Conservation (phyloP, 495 filamentous ascomycete genomes). For the Rostrohypoxylon terebratum region DNA sequence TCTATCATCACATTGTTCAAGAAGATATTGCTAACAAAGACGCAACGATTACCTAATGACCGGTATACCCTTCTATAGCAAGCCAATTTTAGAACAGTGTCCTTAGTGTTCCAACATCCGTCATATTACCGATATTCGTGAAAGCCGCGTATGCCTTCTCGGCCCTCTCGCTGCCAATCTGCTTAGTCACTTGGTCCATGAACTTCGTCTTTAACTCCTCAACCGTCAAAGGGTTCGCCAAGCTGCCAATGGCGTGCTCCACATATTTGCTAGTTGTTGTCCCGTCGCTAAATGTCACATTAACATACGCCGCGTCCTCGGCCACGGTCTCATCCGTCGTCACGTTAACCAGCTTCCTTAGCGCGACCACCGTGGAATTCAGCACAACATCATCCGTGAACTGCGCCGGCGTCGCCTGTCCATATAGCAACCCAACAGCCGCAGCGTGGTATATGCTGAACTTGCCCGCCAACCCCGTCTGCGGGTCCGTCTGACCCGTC, state of each 20-base stretch:
- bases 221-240: constrained; percentile 61
- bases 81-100: constrained; percentile 28
- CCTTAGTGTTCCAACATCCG: constrained; percentile 43
- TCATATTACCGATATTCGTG: constrained; percentile 46
- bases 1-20: neutral
- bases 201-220: constrained; percentile 61
- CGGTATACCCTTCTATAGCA: neutral
- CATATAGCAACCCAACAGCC: constrained; percentile 62
- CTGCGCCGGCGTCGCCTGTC: constrained; percentile 62
- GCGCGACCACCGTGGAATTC: constrained; percentile 50
- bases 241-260: constrained; percentile 63
- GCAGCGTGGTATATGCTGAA: constrained; percentile 67
- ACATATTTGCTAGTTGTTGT: constrained; percentile 58
- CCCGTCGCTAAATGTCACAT: constrained; percentile 51
- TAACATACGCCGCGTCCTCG: constrained; percentile 59
- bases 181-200: constrained; percentile 51
- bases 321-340: constrained; percentile 53
- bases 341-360: constrained; percentile 59
- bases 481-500: constrained; percentile 63
- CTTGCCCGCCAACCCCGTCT: constrained; percentile 64
- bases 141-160: constrained; percentile 55
- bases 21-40: constrained; percentile 10
- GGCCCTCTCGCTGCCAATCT: constrained; percentile 38
- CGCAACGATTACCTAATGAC: neutral
- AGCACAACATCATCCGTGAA: constrained; percentile 61